Percentiles rank a stretch among this genome's conserved stretches.
These are phyloP conservation scores for Saxispiralis lemnorum DNA, from an alignment of 495 filamentous ascomycete genomes.

Conservation along the genomic window DNA sequence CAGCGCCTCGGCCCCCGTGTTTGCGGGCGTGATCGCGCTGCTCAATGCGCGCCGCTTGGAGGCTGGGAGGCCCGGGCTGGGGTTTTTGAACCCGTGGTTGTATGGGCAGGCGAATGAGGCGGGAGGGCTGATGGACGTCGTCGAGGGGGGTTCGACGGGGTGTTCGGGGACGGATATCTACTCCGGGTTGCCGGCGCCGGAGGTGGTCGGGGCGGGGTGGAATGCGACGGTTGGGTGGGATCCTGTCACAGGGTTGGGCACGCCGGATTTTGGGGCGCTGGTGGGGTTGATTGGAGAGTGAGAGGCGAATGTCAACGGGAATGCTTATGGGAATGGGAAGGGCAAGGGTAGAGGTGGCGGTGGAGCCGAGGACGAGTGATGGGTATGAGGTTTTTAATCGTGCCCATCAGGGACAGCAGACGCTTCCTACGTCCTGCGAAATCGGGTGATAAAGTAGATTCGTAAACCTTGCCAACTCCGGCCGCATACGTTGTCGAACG, in stretches of 20 bases:
- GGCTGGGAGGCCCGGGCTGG: slow-evolving; percentile 19
- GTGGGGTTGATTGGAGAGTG: not conserved
- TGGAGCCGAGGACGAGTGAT: too few species aligned
- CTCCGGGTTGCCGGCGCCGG: not conserved
- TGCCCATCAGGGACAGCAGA: too few species aligned
- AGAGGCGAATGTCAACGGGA: not conserved
- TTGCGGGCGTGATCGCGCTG: slow-evolving; percentile 21
- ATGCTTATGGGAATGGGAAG: too few species aligned
- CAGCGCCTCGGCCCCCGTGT: slow-evolving; percentile 20
- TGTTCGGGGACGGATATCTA: not conserved
- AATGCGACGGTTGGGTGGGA: not conserved
- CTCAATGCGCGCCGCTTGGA: slow-evolving; percentile 24
- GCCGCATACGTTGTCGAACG: too few species aligned
- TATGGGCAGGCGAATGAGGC: slow-evolving; percentile 21
- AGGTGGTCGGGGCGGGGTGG: not conserved
- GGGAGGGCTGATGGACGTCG: not conserved
- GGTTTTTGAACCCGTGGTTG: slow-evolving; percentile 27
- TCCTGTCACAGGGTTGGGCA: not conserved
- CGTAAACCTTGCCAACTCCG: too few species aligned
- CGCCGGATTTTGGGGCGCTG: not conserved
- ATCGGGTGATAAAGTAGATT: too few species aligned
- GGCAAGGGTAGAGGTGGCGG: too few species aligned
- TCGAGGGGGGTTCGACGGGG: not conserved
- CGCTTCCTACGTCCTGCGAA: too few species aligned
- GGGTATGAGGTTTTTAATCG: too few species aligned